Conservation (phyloP, 257 asterid species). For the Solanum virginianum region DNA sequence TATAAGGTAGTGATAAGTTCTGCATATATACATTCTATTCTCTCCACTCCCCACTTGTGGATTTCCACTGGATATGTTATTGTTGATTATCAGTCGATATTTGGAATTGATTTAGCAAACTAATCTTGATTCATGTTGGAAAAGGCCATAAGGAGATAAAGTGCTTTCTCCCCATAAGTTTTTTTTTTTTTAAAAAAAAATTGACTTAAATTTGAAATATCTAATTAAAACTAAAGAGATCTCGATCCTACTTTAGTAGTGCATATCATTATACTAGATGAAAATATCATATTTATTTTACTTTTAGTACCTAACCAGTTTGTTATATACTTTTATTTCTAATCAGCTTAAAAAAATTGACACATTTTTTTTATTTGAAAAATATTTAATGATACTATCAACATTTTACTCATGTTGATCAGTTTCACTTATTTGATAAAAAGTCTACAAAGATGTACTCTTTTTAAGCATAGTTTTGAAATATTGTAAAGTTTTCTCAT, state of each 20-base stretch:
- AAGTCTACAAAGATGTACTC: too few relatives aligned
- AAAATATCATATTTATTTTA: not conserved
- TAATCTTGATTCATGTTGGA: not conserved
- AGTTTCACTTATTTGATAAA: too few relatives aligned
- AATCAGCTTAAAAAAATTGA: not conserved
- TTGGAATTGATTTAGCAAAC: not conserved
- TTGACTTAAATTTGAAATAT: not conserved
- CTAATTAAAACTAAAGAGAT: not conserved
- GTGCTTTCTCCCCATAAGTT: not conserved
- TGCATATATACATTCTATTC: too few relatives aligned
- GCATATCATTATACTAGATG: not conserved
- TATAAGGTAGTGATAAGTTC: too few relatives aligned
- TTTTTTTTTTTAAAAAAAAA: too few relatives aligned
- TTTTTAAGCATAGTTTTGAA: too few relatives aligned
- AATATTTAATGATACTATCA: too few relatives aligned
- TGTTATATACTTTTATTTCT: not conserved
- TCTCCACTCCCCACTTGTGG: too few relatives aligned
- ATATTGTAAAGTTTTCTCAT: too few relatives aligned
- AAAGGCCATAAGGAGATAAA: not conserved
- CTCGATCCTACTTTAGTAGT: not conserved
- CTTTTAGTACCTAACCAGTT: not conserved
- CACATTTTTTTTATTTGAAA: not conserved
- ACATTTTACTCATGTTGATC: too few relatives aligned
- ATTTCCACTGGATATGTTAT: too few relatives aligned
- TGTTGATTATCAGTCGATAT: too few relatives aligned